phyloP scores from a whole-genome alignment of 2,329 filamentous ascomycete species.

The Cytospora piceae region DNA sequence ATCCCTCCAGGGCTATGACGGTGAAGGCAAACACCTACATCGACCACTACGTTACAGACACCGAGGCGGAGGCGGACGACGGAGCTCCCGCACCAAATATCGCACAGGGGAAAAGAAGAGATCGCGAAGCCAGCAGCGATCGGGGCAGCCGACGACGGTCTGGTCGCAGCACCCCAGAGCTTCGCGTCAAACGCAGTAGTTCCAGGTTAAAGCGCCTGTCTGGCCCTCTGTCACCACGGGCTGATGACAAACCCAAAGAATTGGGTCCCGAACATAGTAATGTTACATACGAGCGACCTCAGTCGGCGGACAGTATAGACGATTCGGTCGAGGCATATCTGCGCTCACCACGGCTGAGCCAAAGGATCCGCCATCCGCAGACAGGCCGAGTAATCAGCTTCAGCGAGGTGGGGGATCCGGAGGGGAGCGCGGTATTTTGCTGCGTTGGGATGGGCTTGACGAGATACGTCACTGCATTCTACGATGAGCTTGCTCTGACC shows the following conservation, averaged over 20 bases:
- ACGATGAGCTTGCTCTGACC: constrained; percentile 90
- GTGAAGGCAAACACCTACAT: constrained; percentile 29
- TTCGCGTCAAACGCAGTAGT: constrained; percentile 55
- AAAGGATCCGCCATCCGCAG: constrained; percentile 83
- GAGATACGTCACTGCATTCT: constrained; percentile 94
- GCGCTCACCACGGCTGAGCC: constrained; percentile 79
- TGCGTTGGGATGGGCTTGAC: constrained; percentile 98
- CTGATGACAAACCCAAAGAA: constrained; percentile 40
- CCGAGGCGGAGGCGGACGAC: constrained; percentile 54
- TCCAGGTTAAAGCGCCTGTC: constrained; percentile 64
- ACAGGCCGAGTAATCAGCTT: constrained; percentile 91
- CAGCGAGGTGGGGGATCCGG: constrained; percentile 91
- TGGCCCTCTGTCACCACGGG: constrained; percentile 47
- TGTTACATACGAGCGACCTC: constrained; percentile 70
- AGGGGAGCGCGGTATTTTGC: constrained; percentile 91
- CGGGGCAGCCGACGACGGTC: constrained; percentile 50
- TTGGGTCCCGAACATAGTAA: constrained; percentile 28
- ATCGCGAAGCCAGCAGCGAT: constrained; percentile 52
- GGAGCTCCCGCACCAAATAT: constrained; percentile 73
- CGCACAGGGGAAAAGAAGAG: constrained; percentile 61
- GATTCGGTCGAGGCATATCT: constrained; percentile 86
- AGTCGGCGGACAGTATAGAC: constrained; percentile 84
- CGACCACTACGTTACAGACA: constrained; percentile 29
- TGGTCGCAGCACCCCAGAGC: constrained; percentile 54
- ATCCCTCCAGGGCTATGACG: constrained; percentile 37